Percentiles rank a stretch among this genome's conserved stretches.
Conservation (phyloP, 768 basidiomycete species). For the Tulasnella sp. region DNA sequence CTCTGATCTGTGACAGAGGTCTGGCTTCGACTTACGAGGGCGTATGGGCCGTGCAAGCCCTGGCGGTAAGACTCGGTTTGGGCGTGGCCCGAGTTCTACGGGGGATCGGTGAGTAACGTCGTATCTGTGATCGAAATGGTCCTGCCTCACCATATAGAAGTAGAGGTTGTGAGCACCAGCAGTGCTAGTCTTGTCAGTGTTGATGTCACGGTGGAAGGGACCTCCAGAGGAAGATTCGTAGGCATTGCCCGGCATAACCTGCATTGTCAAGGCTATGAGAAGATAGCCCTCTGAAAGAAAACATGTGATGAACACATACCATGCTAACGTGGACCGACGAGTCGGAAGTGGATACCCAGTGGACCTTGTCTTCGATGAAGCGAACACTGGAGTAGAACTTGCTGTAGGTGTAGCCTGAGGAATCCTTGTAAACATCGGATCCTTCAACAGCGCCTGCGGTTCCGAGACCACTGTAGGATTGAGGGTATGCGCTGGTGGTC, state of each 20-base stretch:
- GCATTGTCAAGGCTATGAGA: neutral
- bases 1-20: constrained; percentile 25
- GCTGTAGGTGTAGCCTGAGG: constrained; percentile 37
- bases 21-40: constrained; percentile 20
- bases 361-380: constrained; percentile 41
- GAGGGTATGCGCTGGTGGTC: constrained; percentile 29
- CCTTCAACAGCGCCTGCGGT: constrained; percentile 33
- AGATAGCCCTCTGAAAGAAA: neutral
- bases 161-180: constrained; percentile 35
- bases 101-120: neutral
- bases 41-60: constrained; percentile 37
- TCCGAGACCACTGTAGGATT: constrained; percentile 33
- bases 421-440: constrained; percentile 32
- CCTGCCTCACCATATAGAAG: constrained; percentile 23
- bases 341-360: constrained; percentile 36
- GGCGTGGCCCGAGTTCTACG: constrained; percentile 37
- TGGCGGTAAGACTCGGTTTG: constrained; percentile 34
- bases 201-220: constrained; percentile 36
- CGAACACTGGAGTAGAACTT: constrained; percentile 36
- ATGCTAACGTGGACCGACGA: constrained; percentile 25
- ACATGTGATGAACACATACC: neutral
- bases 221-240: constrained; percentile 40
- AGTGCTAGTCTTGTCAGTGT: constrained; percentile 33
- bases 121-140: too few relatives aligned
- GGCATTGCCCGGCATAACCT: constrained; percentile 32